Evolutionary conservation across 2,329 filamentous ascomycete species (phyloP), one percentile per base, ranked within the genome.

Genomic region (Colletotrichum sp.): DNA sequence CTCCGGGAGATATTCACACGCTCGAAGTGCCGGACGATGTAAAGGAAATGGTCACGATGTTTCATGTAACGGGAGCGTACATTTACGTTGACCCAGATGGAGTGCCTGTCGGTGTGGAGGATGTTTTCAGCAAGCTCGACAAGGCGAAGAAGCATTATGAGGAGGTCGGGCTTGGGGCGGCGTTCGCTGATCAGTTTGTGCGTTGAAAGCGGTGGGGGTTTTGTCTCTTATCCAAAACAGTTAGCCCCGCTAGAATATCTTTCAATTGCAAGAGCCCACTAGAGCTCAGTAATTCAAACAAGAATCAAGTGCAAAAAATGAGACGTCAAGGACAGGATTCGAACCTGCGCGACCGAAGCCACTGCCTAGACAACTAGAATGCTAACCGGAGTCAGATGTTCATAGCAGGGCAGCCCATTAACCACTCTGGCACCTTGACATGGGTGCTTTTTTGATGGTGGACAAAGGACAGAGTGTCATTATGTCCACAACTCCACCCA

Each of bases 51-150:
- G 78, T 82, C 6, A 84, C 83, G 0, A 36, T 84, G 36, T 84
- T 84, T 57, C 82, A 83, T 76, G 82, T 84, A 9, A 84, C 82
- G 3, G 82, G 82, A 3, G 82, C 82, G 7, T 84, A 83, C 73
- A 81, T 83, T 12, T 83, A 84, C 55, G 82, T 83, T 3, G 83
- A 84, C 69, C 79, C 80, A 9, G 79, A 82, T 68, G 82, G 82
- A 10, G 79, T 79, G 21, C 77, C 82, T 8, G 67, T 80, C 9
- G 82, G 81, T 2, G 78, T 84, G 6, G 82, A 84, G 76, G 82
- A 84, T 74, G 82, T 84, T 3, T 83, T 83, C 68, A 82, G 81
- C 77, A 83, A 83, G 76, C 70, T 83, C 32, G 63, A 80, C 52
- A 75, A 78, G 13, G 82, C 83, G 2, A 78, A 72, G 60, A 77